These are phyloP conservation scores for Coniochaeta pulveracea DNA, from an alignment of 2,329 filamentous ascomycete species.

Conservation along the genomic window DNA sequence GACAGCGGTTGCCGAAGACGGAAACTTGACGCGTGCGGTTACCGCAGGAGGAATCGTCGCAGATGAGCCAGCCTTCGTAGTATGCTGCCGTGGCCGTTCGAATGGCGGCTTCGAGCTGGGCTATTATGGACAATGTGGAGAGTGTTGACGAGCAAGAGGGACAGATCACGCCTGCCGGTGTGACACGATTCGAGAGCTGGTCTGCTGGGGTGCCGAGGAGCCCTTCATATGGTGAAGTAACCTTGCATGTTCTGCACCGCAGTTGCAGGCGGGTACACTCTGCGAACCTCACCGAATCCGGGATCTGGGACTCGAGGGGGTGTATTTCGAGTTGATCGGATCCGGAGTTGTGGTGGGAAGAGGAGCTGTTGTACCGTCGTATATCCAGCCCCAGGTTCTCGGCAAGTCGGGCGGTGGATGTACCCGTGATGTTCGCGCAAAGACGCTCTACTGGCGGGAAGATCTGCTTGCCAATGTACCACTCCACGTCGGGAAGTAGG, in stretches of 20 bases:
- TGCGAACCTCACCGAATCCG: slow-evolving; percentile 80
- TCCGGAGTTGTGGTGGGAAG: slow-evolving; percentile 34
- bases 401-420: slow-evolving; percentile 78
- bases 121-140: slow-evolving; percentile 61
- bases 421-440: slow-evolving; percentile 89
- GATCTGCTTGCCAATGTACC: slow-evolving; percentile 97
- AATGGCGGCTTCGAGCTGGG: slow-evolving; percentile 79
- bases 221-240: slow-evolving; percentile 64
- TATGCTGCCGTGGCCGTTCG: slow-evolving; percentile 69
- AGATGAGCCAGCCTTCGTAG: slow-evolving; percentile 86
- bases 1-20: slow-evolving; percentile 82
- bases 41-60: slow-evolving; percentile 79
- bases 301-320: slow-evolving; percentile 87
- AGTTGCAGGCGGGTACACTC: slow-evolving; percentile 67
- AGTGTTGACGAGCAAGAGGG: slow-evolving; percentile 55
- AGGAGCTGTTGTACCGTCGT: slow-evolving; percentile 55
- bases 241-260: slow-evolving; percentile 72
- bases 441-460: slow-evolving; percentile 96
- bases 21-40: slow-evolving; percentile 83
- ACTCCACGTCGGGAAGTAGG: slow-evolving; percentile 85
- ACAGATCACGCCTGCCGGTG: slow-evolving; percentile 67
- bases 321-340: slow-evolving; percentile 62
- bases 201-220: slow-evolving; percentile 38
- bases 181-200: slow-evolving; percentile 37
- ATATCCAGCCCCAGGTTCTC: slow-evolving; percentile 90